Base-by-base conservation (phyloP, 2,329 filamentous ascomycete species). In the Epichloe brachyelytri region DNA sequence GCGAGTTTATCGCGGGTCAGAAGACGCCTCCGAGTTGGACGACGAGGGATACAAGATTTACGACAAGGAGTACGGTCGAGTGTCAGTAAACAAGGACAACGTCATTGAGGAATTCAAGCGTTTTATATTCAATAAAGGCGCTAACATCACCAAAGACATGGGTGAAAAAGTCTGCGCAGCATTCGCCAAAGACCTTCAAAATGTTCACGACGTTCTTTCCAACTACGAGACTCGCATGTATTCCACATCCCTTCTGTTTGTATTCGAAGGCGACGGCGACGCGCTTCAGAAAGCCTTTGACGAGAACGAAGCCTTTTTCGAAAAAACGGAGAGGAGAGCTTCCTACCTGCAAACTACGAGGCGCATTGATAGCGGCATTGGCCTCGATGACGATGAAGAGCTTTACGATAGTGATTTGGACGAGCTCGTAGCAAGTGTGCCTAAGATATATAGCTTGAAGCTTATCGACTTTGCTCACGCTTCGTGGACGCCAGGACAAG, bases 391-490 rank as follows among this genome's bases (percentile, higher is more conserved):
- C 37, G 65, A 69, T 26, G 68, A 67, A 11, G 47, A 14, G 12
- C 33, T 41, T 10, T 22, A 41, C 22, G 63, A 76, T 2, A 74
- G 74, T 4, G 78, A 82, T 2, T 75, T 79, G 12, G 65, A 66
- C 39, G 67, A 69, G 0, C 63, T 65, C 1, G 66, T 71, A 1
- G 72, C 72, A 2, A 74, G 44, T 15, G 54, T 71, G 11, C 85
- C 85, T 0, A 83, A 83, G 59, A 79, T 95, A 43, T 88, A 85
- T 60, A 78, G 81, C 12, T 75, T 96, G 47, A 93, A 91, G 63
- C 75, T 98, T 56, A 98, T 98, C 59, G 93, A 98, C 66, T 98
- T 98, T 74, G 93, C 93, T 1, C 93, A 98, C 67, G 93, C 93
- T 11, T 71, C 74, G 47, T 97, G 85, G 83, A 85, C 81, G 1